Conservation (phyloP, 2,329 filamentous ascomycete species). For the Neonectria sp. region DNA sequence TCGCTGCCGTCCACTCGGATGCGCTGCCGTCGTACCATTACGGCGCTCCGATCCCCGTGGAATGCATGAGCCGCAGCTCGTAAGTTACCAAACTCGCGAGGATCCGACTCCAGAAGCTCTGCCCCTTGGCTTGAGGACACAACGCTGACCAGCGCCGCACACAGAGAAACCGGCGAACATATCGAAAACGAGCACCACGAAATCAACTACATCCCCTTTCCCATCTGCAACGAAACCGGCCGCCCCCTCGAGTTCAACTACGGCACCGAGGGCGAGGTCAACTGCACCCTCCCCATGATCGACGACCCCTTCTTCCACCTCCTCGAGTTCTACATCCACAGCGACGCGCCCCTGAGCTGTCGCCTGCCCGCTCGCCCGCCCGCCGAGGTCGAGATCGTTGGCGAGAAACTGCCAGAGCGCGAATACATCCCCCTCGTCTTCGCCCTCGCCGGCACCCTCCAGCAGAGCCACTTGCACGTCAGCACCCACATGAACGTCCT, state of each 20-base stretch:
- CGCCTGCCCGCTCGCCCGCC: constrained; percentile 86
- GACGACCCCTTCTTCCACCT: constrained; percentile 88
- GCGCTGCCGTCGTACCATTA: constrained; percentile 75
- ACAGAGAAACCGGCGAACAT: constrained; percentile 90
- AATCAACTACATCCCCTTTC: constrained; percentile 93
- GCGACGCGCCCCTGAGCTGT: constrained; percentile 92
- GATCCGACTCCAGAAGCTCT: too few species aligned
- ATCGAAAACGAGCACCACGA: constrained; percentile 86
- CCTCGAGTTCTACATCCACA: constrained; percentile 98
- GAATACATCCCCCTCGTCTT: constrained; percentile 90
- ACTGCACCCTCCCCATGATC: constrained; percentile 86
- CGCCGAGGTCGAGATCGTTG: constrained; percentile 68
- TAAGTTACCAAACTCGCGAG: constrained; percentile 48
- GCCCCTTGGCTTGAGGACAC: not conserved
- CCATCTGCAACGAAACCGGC: constrained; percentile 88
- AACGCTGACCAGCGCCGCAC: constrained; percentile 1
- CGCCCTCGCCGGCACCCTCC: constrained; percentile 89
- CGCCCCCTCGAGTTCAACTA: constrained; percentile 88
- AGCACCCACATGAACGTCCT: constrained; percentile 92
- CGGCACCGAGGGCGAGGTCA: constrained; percentile 84
- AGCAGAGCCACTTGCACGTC: constrained; percentile 91
- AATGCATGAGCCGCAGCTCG: constrained; percentile 83
- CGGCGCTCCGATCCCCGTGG: constrained; percentile 77
- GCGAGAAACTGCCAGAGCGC: constrained; percentile 63
- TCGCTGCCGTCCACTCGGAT: constrained; percentile 55